Percentiles rank a stretch among this genome's conserved stretches.
These are phyloP conservation scores for Colletotrichum sp. DNA, from an alignment of 2,329 filamentous ascomycete species.

Conservation along the genomic window DNA sequence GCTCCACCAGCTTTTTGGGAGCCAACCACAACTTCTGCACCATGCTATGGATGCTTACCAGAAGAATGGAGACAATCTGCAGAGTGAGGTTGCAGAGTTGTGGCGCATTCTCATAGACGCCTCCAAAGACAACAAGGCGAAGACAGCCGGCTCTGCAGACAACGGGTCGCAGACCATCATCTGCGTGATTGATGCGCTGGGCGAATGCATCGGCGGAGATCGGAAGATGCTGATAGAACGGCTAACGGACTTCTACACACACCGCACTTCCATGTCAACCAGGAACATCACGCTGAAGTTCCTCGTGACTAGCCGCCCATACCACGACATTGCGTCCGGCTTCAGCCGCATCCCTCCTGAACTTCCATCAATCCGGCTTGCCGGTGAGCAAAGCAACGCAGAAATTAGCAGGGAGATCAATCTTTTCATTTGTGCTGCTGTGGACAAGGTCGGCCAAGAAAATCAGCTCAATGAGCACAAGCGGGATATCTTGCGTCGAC, in stretches of 20 bases:
- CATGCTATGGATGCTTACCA: constrained; percentile 19
- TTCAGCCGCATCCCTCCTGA: not conserved
- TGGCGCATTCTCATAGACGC: constrained; percentile 9
- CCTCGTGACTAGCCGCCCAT: constrained; percentile 15
- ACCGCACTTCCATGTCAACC: not conserved
- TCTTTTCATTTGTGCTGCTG: not conserved
- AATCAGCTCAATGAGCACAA: not conserved
- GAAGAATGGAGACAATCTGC: constrained; percentile 24
- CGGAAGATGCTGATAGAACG: not conserved
- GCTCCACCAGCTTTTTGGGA: constrained; percentile 38
- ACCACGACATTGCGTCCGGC: constrained; percentile 1
- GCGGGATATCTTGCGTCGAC: not conserved
- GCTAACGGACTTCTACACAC: not conserved
- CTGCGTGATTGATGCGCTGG: constrained; percentile 15
- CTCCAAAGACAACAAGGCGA: not conserved
- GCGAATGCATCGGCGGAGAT: constrained; percentile 3
- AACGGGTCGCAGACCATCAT: not conserved
- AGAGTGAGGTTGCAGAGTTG: constrained; percentile 5
- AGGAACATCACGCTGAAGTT: not conserved
- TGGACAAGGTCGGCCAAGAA: not conserved
- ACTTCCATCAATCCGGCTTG: constrained; percentile 3
- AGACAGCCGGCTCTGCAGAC: not conserved
- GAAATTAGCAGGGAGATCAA: constrained; percentile 16
- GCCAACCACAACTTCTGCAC: constrained; percentile 27
- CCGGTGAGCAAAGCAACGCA: constrained; percentile 9